These are phyloP conservation scores for Funneliformis caledonium DNA, from an alignment of 371 early-diverging fungal species.

Conservation along the genomic window DNA sequence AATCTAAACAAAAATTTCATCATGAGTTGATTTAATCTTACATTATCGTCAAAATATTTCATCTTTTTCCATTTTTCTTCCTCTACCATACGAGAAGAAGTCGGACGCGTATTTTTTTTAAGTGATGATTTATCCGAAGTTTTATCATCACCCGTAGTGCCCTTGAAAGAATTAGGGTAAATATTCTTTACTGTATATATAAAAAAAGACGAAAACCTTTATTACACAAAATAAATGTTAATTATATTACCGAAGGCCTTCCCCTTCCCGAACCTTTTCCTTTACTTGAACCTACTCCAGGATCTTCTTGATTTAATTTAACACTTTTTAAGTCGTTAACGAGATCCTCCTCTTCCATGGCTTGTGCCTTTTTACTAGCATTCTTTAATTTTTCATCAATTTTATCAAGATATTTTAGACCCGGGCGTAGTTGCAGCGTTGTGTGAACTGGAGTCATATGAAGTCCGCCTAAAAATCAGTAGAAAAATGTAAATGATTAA, in stretches of 20 bases:
- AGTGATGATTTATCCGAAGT: slow-evolving; percentile 5
- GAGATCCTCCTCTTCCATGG: slow-evolving; percentile 67
- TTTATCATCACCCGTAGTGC: neutral
- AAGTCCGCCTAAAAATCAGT: slow-evolving; percentile 62
- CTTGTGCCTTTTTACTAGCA: slow-evolving; percentile 68
- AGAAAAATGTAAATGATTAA: neutral
- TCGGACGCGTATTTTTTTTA: slow-evolving; percentile 6
- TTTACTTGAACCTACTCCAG: neutral
- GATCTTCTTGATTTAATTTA: slow-evolving; percentile 3
- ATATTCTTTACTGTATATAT: neutral
- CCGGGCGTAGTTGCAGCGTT: slow-evolving; percentile 82
- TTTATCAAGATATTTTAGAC: slow-evolving; percentile 86
- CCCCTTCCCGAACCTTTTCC: slow-evolving; percentile 3
- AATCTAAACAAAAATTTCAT: neutral
- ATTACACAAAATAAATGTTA: neutral
- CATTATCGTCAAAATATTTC: slow-evolving; percentile 24
- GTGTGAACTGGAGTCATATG: slow-evolving; percentile 80
- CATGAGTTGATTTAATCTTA: neutral
- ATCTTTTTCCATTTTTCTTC: slow-evolving; percentile 36
- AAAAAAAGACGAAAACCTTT: no score
- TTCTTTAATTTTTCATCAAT: slow-evolving; percentile 83
- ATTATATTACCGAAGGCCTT: neutral
- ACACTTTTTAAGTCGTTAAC: neutral
- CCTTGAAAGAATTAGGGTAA: neutral
- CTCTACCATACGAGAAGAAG: slow-evolving; percentile 13